phyloP scores from a whole-genome alignment of 495 filamentous ascomycete genomes.

The Pseudotulostoma volvatum region DNA sequence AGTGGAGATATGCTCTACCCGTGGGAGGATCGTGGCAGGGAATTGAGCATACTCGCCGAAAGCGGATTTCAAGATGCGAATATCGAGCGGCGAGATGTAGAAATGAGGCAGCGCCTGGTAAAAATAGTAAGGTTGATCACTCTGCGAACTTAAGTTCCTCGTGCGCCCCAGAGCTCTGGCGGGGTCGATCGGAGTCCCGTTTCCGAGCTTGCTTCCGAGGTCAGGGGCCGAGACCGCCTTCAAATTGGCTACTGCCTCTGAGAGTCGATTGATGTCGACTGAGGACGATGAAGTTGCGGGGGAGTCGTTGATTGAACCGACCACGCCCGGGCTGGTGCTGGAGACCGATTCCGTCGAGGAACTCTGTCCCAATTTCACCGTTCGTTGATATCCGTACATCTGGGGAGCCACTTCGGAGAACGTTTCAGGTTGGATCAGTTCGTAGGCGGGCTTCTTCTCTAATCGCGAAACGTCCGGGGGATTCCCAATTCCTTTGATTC shows the following conservation, averaged over 20 bases:
- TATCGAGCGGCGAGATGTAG: slow-evolving; percentile 86
- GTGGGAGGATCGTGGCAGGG: slow-evolving; percentile 77
- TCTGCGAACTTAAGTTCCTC: background rate
- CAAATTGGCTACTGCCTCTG: slow-evolving; percentile 15
- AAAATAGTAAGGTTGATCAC: slow-evolving; percentile 51
- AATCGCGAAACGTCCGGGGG: slow-evolving; percentile 38
- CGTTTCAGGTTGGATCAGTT: slow-evolving; percentile 33
- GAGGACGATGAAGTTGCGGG: slow-evolving; percentile 6
- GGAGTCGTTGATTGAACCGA: background rate
- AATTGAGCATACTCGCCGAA: slow-evolving; percentile 74
- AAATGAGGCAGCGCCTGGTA: slow-evolving; percentile 83
- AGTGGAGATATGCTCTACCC: slow-evolving; percentile 80
- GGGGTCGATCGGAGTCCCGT: background rate
- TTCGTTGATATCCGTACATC: slow-evolving; percentile 37
- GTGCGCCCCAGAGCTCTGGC: background rate
- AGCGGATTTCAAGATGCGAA: slow-evolving; percentile 79
- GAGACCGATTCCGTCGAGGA: slow-evolving; percentile 12
- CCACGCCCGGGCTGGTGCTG: slow-evolving; percentile 1
- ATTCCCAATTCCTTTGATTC: slow-evolving; percentile 52
- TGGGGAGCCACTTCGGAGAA: slow-evolving; percentile 30
- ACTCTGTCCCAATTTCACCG: slow-evolving; percentile 26
- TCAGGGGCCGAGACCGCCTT: slow-evolving; percentile 8
- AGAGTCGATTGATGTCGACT: slow-evolving; percentile 13
- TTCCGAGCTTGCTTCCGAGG: slow-evolving; percentile 4
- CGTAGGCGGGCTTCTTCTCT: slow-evolving; percentile 26